These are phyloP conservation scores for Paraurostyla sp. DNA, from an alignment of 73 alveolate genomes.

Conservation along the genomic window DNA sequence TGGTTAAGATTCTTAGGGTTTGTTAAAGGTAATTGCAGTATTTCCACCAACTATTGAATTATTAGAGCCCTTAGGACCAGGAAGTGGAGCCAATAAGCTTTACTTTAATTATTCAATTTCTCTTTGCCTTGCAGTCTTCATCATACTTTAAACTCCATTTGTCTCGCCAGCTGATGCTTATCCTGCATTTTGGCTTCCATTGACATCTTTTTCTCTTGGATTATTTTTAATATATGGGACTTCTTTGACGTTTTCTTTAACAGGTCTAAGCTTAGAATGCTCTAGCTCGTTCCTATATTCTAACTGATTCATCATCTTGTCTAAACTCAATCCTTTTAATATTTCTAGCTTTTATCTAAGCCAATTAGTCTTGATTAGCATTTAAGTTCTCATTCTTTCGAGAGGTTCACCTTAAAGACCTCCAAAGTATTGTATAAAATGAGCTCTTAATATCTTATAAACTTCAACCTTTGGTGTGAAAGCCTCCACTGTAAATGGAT, in stretches of 20 bases:
- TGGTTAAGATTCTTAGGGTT: background rate
- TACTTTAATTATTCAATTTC: slow-evolving; percentile 32
- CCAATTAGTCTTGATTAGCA: slow-evolving; percentile 52
- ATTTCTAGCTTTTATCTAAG: slow-evolving; percentile 20
- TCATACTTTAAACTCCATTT: background rate
- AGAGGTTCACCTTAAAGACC: slow-evolving; percentile 60
- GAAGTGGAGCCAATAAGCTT: slow-evolving; percentile 7
- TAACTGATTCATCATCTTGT: background rate
- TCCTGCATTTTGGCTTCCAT: background rate
- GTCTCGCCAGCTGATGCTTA: background rate
- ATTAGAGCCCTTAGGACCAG: background rate
- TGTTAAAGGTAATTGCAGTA: background rate
- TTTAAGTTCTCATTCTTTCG: slow-evolving; percentile 15
- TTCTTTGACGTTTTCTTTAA: slow-evolving; percentile 27
- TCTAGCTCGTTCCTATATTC: slow-evolving; percentile 55
- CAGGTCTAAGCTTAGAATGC: slow-evolving; percentile 22
- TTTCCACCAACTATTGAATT: background rate
- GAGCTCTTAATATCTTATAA: slow-evolving; percentile 43
- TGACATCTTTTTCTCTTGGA: slow-evolving; percentile 27
- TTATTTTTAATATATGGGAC: slow-evolving; percentile 48
- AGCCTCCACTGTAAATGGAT: slow-evolving; percentile 52
- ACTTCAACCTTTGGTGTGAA: slow-evolving; percentile 36
- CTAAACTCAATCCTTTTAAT: background rate
- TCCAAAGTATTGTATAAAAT: slow-evolving; percentile 50
- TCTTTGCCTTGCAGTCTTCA: slow-evolving; percentile 8